Percentiles rank a stretch among this genome's conserved stretches.
These are phyloP conservation scores for Hypoxylon intermedium DNA, from an alignment of 495 filamentous ascomycete species.

Conservation along the genomic window DNA sequence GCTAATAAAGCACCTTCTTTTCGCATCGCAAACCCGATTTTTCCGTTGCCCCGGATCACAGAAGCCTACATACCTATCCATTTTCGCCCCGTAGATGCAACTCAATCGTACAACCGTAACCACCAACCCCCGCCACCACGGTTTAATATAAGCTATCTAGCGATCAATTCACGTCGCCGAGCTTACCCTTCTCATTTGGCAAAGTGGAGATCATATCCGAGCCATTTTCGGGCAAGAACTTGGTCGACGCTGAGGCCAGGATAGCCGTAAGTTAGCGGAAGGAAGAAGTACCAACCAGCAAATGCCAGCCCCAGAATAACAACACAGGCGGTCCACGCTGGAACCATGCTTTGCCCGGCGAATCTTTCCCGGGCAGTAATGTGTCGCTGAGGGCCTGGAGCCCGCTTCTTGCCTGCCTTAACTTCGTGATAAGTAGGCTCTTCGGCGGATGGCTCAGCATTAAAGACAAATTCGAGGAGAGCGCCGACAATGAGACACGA, in stretches of 20 bases:
- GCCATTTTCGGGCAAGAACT: slow-evolving; percentile 88
- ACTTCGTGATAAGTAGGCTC: slow-evolving; percentile 51
- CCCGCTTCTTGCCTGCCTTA: slow-evolving; percentile 61
- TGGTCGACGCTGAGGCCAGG: slow-evolving; percentile 85
- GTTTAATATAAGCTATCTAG: neutral
- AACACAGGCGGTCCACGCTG: slow-evolving; percentile 75
- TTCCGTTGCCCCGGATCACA: slow-evolving; percentile 17
- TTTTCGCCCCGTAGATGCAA: slow-evolving; percentile 31
- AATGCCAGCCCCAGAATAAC: slow-evolving; percentile 73
- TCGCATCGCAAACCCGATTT: slow-evolving; percentile 29
- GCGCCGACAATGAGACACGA: slow-evolving; percentile 94
- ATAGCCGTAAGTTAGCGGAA: slow-evolving; percentile 92
- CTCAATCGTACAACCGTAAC: slow-evolving; percentile 26
- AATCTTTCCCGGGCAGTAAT: slow-evolving; percentile 79
- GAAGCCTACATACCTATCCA: slow-evolving; percentile 30
- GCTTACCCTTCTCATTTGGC: slow-evolving; percentile 73
- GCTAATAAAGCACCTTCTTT: slow-evolving; percentile 4
- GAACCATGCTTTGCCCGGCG: slow-evolving; percentile 76
- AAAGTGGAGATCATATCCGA: slow-evolving; percentile 97
- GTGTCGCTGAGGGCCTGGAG: slow-evolving; percentile 55
- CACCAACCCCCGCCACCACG: neutral
- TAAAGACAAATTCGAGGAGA: slow-evolving; percentile 96
- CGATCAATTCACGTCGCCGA: neutral
- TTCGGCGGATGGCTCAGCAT: slow-evolving; percentile 73
- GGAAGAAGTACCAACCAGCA: slow-evolving; percentile 89